These are phyloP conservation scores for Herpotrichia juniperi DNA, from an alignment of 2,329 filamentous ascomycete genomes.

Conservation along the genomic window DNA sequence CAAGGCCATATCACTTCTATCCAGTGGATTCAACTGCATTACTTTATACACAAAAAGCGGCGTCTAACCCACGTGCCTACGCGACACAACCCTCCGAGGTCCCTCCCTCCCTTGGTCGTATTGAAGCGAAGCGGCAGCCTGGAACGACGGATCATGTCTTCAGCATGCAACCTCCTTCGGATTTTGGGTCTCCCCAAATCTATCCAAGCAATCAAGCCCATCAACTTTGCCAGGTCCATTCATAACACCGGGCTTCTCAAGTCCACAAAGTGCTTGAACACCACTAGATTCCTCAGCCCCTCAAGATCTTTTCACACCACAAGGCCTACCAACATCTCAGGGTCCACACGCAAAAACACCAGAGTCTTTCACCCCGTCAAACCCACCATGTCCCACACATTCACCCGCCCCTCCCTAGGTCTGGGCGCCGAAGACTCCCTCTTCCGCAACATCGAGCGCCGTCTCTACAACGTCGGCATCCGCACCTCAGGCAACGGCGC, in stretches of 20 bases:
- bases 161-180: conserved; percentile 16
- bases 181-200: conserved; percentile 11
- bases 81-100: neutral
- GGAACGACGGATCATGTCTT: conserved; percentile 10
- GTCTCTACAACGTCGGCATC: neutral
- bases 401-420: conserved; percentile 22
- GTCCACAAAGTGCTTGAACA: neutral
- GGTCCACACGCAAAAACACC: too few relatives aligned
- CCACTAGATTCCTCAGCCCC: too few relatives aligned
- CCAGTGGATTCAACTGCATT: too few relatives aligned
- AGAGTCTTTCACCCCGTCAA: neutral
- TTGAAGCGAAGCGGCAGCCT: neutral
- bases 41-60: neutral
- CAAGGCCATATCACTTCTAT: too few relatives aligned
- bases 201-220: conserved; percentile 2
- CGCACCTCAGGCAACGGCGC: neutral
- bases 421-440: conserved; percentile 7
- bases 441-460: neutral
- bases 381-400: conserved; percentile 19
- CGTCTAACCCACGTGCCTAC: conserved; percentile 11
- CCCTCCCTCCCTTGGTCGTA: neutral
- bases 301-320: too few relatives aligned
- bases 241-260: too few relatives aligned
- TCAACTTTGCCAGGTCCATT: neutral
- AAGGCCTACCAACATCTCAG: too few relatives aligned